These are phyloP conservation scores for Wickerhamomyces alni DNA, from an alignment of 805 yeast species.

Conservation along the genomic window DNA sequence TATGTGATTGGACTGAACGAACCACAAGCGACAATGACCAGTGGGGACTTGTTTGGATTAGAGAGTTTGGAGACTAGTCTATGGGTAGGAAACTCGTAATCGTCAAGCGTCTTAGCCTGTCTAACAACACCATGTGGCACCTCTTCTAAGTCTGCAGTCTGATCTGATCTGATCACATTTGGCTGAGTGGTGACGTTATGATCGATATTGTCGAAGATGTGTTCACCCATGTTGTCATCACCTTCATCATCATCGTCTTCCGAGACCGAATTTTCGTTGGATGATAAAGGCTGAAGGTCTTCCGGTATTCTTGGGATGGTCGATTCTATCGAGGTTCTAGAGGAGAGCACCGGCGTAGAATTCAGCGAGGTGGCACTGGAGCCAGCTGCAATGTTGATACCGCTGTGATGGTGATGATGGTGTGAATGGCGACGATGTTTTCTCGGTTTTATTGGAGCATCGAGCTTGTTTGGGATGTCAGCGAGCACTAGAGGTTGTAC, in stretches of 20 bases:
- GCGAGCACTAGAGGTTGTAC: conserved; percentile 76
- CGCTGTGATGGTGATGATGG: conserved; percentile 5
- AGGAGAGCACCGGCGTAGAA: conserved; percentile 7
- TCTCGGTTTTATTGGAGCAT: conserved; percentile 59
- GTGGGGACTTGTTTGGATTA: conserved; percentile 76
- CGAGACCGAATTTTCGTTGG: conserved; percentile 31
- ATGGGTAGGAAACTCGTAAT: conserved; percentile 84
- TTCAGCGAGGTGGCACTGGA: neutral
- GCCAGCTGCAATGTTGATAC: neutral
- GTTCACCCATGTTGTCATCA: conserved; percentile 4
- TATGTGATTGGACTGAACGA: conserved; percentile 95
- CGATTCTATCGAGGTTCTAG: conserved; percentile 11
- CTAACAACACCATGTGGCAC: conserved; percentile 92
- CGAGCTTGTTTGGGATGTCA: conserved; percentile 63
- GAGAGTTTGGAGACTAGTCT: conserved; percentile 63
- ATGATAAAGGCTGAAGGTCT: conserved; percentile 51
- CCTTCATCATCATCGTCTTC: conserved; percentile 10
- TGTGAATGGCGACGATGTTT: conserved; percentile 23
- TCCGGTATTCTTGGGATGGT: conserved; percentile 51
- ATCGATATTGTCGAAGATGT: neutral
- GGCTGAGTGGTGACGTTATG: conserved; percentile 13
- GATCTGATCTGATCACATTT: conserved; percentile 36
- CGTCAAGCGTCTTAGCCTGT: conserved; percentile 67
- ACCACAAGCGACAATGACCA: conserved; percentile 96
- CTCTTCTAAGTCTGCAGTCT: conserved; percentile 92